phyloP scores from a whole-genome alignment of 2,329 filamentous ascomycete species.

The Xylariaceae sp. region DNA sequence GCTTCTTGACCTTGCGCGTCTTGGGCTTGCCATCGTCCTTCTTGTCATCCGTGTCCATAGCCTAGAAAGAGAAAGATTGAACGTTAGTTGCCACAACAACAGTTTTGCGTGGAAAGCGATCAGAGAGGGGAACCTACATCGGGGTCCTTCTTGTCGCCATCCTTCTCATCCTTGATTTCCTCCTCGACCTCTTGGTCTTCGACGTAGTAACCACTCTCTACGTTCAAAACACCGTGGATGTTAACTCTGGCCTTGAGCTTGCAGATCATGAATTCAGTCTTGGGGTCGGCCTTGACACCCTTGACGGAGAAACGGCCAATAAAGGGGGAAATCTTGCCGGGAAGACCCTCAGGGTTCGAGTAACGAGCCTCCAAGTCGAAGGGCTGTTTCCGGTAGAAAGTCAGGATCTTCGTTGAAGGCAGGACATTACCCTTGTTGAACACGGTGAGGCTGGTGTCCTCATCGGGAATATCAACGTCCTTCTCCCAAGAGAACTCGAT shows the following conservation, averaged over 20 bases:
- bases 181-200: slow-evolving; percentile 98
- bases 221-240: slow-evolving; percentile 90
- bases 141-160: slow-evolving; percentile 58
- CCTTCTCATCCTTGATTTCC: slow-evolving; percentile 69
- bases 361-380: slow-evolving; percentile 97
- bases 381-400: slow-evolving; percentile 96
- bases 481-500: slow-evolving; percentile 99
- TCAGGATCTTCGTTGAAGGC: slow-evolving; percentile 98
- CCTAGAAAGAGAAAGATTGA: slow-evolving; percentile 41
- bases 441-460: slow-evolving; percentile 94
- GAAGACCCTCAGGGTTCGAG: slow-evolving; percentile 76
- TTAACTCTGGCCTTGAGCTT: slow-evolving; percentile 98
- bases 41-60: slow-evolving; percentile 77
- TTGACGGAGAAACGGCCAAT: slow-evolving; percentile 98
- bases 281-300: slow-evolving; percentile 86
- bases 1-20: slow-evolving; percentile 98
- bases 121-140: slow-evolving; percentile 56
- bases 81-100: slow-evolving; percentile 3
- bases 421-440: slow-evolving; percentile 97
- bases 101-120: neutral
- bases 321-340: slow-evolving; percentile 87
- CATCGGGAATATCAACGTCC: slow-evolving; percentile 94
- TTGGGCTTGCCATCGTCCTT: slow-evolving; percentile 62
- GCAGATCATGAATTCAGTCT: slow-evolving; percentile 99
- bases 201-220: slow-evolving; percentile 95